phyloP scores from a whole-genome alignment of 768 basidiomycete genomes.

The Lyophyllum atratum region DNA sequence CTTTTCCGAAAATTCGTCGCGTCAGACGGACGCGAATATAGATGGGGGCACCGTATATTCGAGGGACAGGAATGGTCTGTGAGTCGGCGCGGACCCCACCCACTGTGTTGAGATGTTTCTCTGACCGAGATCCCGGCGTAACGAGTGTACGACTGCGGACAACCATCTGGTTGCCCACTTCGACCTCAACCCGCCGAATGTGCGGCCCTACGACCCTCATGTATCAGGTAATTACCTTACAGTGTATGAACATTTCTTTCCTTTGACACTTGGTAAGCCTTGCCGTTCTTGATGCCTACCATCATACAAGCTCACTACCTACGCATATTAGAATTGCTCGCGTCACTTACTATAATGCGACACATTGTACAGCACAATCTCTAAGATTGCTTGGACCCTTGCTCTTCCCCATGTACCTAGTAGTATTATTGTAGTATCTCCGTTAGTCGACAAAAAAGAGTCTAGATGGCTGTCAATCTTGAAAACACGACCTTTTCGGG shows the following conservation, averaged over 20 bases:
- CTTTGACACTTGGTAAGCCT: slow-evolving; percentile 8
- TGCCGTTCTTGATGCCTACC: background rate
- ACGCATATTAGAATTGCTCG: slow-evolving; percentile 3
- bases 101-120: background rate
- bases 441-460: background rate
- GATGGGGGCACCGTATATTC: slow-evolving; percentile 59
- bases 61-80: slow-evolving; percentile 78
- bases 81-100: slow-evolving; percentile 29
- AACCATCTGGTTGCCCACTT: slow-evolving; percentile 11
- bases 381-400: background rate
- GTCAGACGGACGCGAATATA: slow-evolving; percentile 71
- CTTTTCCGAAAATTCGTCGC: slow-evolving; percentile 68
- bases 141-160: slow-evolving; percentile 8
- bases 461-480: background rate
- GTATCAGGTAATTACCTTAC: slow-evolving; percentile 16
- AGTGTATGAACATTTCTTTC: slow-evolving; percentile 13
- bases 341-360: slow-evolving; percentile 35
- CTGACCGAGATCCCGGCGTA: background rate
- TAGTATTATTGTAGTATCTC: background rate
- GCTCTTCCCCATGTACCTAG: background rate
- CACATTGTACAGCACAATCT: slow-evolving; percentile 52
- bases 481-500: slow-evolving; percentile 2
- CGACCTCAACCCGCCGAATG: slow-evolving; percentile 1
- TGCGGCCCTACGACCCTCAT: slow-evolving; percentile 5
- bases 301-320: background rate